Base-by-base conservation (phyloP, 371 early-diverging fungal genomes). In the Apophysomyces sp. region DNA sequence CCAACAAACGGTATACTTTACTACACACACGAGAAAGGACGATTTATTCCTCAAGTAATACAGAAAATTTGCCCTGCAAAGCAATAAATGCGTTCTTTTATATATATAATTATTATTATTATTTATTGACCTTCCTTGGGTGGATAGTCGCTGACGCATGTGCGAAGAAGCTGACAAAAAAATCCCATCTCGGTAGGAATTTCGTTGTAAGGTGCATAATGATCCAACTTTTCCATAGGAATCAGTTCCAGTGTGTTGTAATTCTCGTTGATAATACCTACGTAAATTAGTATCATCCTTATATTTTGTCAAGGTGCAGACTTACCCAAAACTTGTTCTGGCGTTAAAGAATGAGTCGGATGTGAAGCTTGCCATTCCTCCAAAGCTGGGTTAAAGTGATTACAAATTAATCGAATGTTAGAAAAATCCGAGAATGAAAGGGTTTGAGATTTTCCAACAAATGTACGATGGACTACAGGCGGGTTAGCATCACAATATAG, bases 131-230 rank as follows among this genome's bases (percentile, higher is more conserved):
- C 21, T 9, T 18, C 11, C 11, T 44, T 44, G 2, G 49, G 21
- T 9, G 27, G 9, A 21, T 76, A 76, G 65, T 85, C 85, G 1
- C 60, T 68, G 0, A 80, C 82, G 1, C 69, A 74, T 32, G 73
- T 74, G 1, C 85, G 78, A 2, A 78, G 66, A 27, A 81, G 57
- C 40, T 82, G 79, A 15, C 85, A 59, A 55, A 85, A 85, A 60
- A 81, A 85, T 5, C 63, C 73, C 65, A 82, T 80, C 55, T 80
- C 81, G 29, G 60, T 62, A 16, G 85, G 83, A 11, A 82, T 76
- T 51, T 85, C 82, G 6, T 69, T 69, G 55, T 78, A 85, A n/a
- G 55, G 58, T n/a, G 61, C 61, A 55, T 52, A 66, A 27, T 52
- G 55, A 26, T 74, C 76, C 1, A 73, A 27, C 53, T 66, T 75